These are phyloP conservation scores for Fomitopsis betulina DNA, from an alignment of 1,284 basidiomycete genomes.

Conservation along the genomic window DNA sequence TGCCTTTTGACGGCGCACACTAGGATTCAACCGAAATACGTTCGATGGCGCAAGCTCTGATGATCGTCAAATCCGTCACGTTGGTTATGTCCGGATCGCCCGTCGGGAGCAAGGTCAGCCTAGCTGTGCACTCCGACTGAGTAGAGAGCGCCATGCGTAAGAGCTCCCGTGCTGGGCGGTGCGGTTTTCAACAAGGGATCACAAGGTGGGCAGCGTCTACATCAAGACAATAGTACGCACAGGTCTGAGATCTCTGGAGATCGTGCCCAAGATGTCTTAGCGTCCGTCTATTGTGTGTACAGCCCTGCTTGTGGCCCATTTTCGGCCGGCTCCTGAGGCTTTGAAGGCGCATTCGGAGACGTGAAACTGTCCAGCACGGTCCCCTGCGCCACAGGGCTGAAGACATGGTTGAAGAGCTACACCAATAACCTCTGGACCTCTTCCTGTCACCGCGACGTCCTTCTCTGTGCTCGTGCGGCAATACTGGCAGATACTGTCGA, in stretches of 20 bases:
- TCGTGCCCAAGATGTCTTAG: neutral
- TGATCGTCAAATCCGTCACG: too few species aligned
- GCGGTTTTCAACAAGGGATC: neutral
- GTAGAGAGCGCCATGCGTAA: too few species aligned
- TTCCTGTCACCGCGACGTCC: neutral
- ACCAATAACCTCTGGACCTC: neutral
- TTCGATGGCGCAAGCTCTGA: too few species aligned
- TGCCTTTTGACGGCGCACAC: too few species aligned
- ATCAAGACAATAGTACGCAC: neutral
- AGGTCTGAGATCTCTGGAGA: neutral
- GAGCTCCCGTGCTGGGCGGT: too few species aligned
- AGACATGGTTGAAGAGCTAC: conserved; percentile 8
- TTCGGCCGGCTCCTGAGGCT: neutral
- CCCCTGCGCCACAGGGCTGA: conserved; percentile 1
- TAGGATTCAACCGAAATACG: too few species aligned
- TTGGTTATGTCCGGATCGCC: too few species aligned
- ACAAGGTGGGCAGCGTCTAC: neutral
- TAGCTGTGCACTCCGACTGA: too few species aligned
- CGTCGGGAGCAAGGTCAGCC: too few species aligned
- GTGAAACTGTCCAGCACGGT: neutral
- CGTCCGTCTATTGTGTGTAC: neutral
- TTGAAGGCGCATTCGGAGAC: too few species aligned
- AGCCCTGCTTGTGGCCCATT: neutral
- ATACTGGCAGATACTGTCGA: neutral
- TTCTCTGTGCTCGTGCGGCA: neutral